These are phyloP conservation scores for Infundibulicybe gibba DNA, from an alignment of 768 basidiomycete genomes.

Conservation along the genomic window DNA sequence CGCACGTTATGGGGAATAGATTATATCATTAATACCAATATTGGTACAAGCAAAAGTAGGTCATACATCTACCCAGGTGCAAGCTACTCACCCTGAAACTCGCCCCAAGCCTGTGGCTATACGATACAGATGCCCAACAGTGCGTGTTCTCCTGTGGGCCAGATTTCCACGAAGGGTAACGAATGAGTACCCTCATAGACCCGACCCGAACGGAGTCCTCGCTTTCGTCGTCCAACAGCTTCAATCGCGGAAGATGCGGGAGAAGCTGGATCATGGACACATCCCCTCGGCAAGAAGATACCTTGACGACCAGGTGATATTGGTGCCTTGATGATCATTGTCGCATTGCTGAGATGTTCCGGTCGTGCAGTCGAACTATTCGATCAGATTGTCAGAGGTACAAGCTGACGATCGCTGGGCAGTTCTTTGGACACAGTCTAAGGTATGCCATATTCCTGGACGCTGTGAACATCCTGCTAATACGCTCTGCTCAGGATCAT, in stretches of 20 bases:
- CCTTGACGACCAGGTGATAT: constrained; percentile 47
- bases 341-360: background rate
- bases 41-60: no score
- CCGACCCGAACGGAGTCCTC: constrained; percentile 51
- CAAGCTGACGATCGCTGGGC: constrained; percentile 50
- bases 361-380: constrained; percentile 53
- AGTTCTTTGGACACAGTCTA: constrained; percentile 55
- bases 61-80: background rate
- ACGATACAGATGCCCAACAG: no score
- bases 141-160: constrained; percentile 10
- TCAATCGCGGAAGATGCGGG: constrained; percentile 55
- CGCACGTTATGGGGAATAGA: no score
- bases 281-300: constrained; percentile 46
- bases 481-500: constrained; percentile 37
- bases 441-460: constrained; percentile 18
- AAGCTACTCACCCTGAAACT: background rate
- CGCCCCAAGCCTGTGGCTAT: no score
- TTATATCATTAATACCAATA: no score
- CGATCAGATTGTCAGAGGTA: constrained; percentile 58
- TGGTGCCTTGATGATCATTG: background rate
- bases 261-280: constrained; percentile 62
- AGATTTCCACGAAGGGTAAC: background rate
- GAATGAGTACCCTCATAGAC: no score
- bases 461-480: background rate
- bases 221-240: constrained; percentile 50